A percentile compares a stretch with the other conserved stretches of the same genome.
These are phyloP conservation scores for Rasamsonia emersonii DNA, from an alignment of 2,329 filamentous ascomycete genomes.

Conservation along the genomic window DNA sequence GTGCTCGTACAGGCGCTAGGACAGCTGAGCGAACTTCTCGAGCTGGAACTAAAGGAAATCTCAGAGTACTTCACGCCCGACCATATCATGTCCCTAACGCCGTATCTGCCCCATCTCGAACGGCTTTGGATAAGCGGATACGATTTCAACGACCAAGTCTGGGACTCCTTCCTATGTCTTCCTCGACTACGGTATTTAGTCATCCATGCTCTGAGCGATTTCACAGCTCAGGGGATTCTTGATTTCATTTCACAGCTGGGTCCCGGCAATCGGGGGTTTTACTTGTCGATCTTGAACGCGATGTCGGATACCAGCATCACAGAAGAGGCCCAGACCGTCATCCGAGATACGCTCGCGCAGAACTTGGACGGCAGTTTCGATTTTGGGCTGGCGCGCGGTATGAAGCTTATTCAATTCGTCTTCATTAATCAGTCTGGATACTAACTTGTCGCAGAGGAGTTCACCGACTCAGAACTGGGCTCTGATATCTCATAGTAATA, in stretches of 20 bases:
- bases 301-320: slow-evolving; percentile 14
- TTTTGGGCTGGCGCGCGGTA: slow-evolving; percentile 15
- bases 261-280: slow-evolving; percentile 21
- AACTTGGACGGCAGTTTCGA: slow-evolving; percentile 17
- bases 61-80: slow-evolving; percentile 24
- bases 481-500: too few species aligned
- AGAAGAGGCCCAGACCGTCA: slow-evolving; percentile 19
- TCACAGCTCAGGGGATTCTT: slow-evolving; percentile 21
- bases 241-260: slow-evolving; percentile 22
- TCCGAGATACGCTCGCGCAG: slow-evolving; percentile 17
- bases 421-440: too few species aligned
- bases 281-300: slow-evolving; percentile 19
- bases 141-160: slow-evolving; percentile 20
- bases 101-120: slow-evolving; percentile 22
- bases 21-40: slow-evolving; percentile 19
- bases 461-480: slow-evolving; percentile 14
- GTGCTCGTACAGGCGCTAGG: slow-evolving; percentile 22
- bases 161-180: slow-evolving; percentile 17
- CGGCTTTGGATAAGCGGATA: slow-evolving; percentile 25
- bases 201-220: slow-evolving; percentile 25
- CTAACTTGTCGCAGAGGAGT: slow-evolving; percentile 12
- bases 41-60: slow-evolving; percentile 26
- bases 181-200: slow-evolving; percentile 20
- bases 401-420: too few species aligned
- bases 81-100: slow-evolving; percentile 20